Conservation (phyloP, 2,329 filamentous ascomycete genomes). For the Emergomyces pasteurianus region DNA sequence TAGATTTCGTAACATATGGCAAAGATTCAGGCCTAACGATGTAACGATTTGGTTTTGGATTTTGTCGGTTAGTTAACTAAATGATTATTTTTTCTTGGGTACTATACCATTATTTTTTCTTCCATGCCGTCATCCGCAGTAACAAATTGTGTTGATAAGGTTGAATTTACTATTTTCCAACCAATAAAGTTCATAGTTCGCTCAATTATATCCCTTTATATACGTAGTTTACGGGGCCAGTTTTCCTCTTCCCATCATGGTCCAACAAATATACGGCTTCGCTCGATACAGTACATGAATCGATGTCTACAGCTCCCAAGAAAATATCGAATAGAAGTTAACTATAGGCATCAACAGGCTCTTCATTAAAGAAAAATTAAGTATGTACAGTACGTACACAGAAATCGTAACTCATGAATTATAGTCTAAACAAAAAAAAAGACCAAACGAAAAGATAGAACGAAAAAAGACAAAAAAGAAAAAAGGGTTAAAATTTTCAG, state of each 20-base stretch:
- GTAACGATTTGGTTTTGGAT: not conserved
- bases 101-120: not conserved
- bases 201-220: not conserved
- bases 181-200: not conserved
- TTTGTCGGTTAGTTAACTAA: not conserved
- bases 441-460: no score
- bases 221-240: not conserved
- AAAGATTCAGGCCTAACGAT: not conserved
- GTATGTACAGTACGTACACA: not conserved
- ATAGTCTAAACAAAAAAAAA: no score
- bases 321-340: not conserved
- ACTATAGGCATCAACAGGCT: not conserved
- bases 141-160: not conserved
- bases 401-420: no score
- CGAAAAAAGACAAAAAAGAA: not conserved
- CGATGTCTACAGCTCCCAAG: not conserved
- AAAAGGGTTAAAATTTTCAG: not conserved
- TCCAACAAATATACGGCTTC: not conserved
- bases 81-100: not conserved
- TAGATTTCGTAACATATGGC: not conserved
- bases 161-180: not conserved
- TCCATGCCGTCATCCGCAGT: not conserved
- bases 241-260: not conserved
- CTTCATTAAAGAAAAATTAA: not conserved
- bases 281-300: not conserved